phyloP scores from a whole-genome alignment of 129 eudicot species.

The Centrapalus pauciflorus region DNA sequence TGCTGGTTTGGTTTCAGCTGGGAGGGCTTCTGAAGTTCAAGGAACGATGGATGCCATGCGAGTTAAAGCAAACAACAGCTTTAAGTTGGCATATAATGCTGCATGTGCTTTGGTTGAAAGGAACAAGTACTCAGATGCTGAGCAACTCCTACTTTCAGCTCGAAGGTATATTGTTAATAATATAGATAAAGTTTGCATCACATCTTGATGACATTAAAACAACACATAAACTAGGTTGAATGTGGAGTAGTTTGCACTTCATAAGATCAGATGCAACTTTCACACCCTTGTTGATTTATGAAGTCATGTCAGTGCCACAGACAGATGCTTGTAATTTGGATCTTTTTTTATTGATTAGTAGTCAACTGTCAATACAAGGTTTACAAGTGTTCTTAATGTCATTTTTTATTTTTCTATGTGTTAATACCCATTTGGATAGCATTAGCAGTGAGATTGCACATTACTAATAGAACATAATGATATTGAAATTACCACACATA shows the following conservation, averaged over 20 bases:
- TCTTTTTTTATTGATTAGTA: conserved; percentile 12
- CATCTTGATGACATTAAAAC: background rate
- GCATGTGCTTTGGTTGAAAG: conserved; percentile 82
- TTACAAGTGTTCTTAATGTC: background rate
- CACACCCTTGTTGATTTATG: conserved; percentile 7
- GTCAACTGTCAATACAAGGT: conserved; percentile 3
- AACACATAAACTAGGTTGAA: background rate
- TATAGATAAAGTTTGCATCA: background rate
- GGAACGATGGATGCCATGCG: conserved; percentile 53
- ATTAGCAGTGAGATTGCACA: background rate
- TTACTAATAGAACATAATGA: background rate
- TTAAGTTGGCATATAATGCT: conserved; percentile 81
- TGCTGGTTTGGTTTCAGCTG: conserved; percentile 89
- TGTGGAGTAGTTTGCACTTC: conserved; percentile 10
- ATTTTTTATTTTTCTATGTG: background rate
- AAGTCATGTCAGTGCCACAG: background rate
- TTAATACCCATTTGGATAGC: background rate
- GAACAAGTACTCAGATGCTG: conserved; percentile 73
- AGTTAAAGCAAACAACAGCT: conserved; percentile 83
- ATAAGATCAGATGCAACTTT: background rate
- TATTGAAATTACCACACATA: background rate
- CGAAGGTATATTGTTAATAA: conserved; percentile 50
- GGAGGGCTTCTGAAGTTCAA: conserved; percentile 87
- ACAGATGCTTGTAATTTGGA: background rate
- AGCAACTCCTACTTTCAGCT: conserved; percentile 78